Evolutionary conservation across 768 basidiomycete genomes (phyloP).

Genomic region (Xerocomellus amylosporus): DNA sequence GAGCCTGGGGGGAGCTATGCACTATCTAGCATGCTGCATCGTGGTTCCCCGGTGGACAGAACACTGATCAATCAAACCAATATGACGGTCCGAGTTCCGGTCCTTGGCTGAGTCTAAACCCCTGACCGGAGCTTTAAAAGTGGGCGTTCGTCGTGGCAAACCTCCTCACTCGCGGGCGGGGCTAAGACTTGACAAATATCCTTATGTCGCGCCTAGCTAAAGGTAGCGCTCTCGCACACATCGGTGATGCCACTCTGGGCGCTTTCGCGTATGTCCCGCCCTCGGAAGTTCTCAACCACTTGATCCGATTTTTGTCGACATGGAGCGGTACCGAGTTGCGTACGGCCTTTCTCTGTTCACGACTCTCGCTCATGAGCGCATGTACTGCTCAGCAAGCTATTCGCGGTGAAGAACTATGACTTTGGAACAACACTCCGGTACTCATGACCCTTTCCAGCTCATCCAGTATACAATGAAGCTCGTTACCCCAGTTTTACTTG

Average conservation of each 20-base stretch:
- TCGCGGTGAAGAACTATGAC: conserved; percentile 47
- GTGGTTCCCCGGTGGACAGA: too few species aligned
- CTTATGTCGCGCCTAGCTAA: conserved; percentile 53
- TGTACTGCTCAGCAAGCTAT: conserved; percentile 56
- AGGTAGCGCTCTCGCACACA: conserved; percentile 43
- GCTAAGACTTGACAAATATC: neutral
- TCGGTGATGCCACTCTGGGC: conserved; percentile 67
- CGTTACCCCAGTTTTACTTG: conserved; percentile 58
- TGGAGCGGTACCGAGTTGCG: conserved; percentile 87
- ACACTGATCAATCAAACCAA: too few species aligned
- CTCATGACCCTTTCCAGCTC: conserved; percentile 44
- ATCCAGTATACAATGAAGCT: conserved; percentile 74
- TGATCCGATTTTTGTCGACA: conserved; percentile 73
- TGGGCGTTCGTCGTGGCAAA: neutral
- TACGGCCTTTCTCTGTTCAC: conserved; percentile 23
- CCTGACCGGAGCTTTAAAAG: neutral
- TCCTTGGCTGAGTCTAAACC: too few species aligned
- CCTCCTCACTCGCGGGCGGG: neutral
- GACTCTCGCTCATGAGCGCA: conserved; percentile 9
- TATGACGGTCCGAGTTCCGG: too few species aligned
- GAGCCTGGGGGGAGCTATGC: too few species aligned
- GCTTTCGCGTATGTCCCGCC: conserved; percentile 56
- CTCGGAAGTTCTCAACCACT: conserved; percentile 66
- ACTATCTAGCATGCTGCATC: too few species aligned
- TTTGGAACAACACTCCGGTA: neutral